Evolutionary conservation across 2,329 filamentous ascomycete species (phyloP).

Genomic region (Colletotrichum sojae): DNA sequence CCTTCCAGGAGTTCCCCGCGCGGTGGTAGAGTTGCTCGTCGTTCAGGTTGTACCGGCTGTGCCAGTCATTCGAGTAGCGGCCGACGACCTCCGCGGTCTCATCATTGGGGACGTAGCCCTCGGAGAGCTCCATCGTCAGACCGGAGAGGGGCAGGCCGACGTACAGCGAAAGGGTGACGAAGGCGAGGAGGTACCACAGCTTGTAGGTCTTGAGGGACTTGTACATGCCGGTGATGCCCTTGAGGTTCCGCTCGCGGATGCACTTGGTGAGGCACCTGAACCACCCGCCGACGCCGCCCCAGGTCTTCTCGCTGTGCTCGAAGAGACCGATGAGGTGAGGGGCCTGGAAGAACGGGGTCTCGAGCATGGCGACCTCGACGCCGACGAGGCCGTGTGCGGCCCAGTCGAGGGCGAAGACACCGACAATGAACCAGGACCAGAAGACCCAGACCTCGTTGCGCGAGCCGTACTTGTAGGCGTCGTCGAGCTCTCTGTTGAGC

Average conservation of each 20-base stretch:
- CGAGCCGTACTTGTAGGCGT: slow-evolving; percentile 1
- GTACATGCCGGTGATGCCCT: fast-evolving
- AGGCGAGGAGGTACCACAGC: slow-evolving; percentile 38
- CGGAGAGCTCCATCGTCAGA: slow-evolving; percentile 36
- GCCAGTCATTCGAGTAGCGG: not conserved
- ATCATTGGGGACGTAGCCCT: slow-evolving; percentile 30
- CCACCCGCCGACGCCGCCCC: slow-evolving; percentile 41
- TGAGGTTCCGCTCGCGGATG: not conserved
- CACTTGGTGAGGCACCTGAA: slow-evolving; percentile 9
- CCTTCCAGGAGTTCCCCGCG: not conserved
- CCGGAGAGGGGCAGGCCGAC: slow-evolving; percentile 40
- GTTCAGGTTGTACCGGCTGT: not conserved
- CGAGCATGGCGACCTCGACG: slow-evolving; percentile 39
- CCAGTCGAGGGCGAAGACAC: slow-evolving; percentile 42
- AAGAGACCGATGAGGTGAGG: slow-evolving; percentile 25
- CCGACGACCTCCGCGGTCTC: slow-evolving; percentile 26
- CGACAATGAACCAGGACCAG: slow-evolving; percentile 42
- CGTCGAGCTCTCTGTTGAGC: not conserved
- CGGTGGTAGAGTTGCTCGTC: not conserved
- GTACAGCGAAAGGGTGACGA: slow-evolving; percentile 29
- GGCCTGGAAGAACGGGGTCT: slow-evolving; percentile 9
- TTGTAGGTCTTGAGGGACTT: not conserved
- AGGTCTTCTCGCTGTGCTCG: slow-evolving; percentile 14
- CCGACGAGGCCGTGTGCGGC: slow-evolving; percentile 39
- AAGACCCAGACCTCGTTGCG: slow-evolving; percentile 25